Conservation (phyloP, 2,329 filamentous ascomycete species). For the Chaetothyriales sp. region DNA sequence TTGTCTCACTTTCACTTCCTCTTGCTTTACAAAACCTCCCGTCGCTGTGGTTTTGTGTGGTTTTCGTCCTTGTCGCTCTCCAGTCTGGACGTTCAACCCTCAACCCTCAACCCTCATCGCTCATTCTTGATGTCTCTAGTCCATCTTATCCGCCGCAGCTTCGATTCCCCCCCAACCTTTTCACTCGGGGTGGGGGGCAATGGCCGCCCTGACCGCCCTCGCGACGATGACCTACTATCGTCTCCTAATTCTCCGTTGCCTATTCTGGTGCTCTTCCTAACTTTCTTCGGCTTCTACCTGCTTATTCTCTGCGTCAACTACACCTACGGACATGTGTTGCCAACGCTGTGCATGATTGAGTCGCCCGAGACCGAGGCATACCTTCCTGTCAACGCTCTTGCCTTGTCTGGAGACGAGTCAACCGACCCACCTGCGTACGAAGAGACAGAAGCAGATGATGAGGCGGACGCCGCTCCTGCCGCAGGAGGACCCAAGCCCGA, state of each 20-base stretch:
- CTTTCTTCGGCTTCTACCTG: constrained; percentile 16
- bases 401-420: constrained; percentile 16
- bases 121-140: background rate
- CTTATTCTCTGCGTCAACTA: constrained; percentile 28
- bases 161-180: background rate
- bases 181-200: no score
- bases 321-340: constrained; percentile 44
- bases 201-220: background rate
- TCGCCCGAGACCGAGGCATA: constrained; percentile 39
- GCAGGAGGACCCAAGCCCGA: constrained; percentile 18
- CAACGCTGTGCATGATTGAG: constrained; percentile 50
- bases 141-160: background rate
- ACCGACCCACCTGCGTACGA: constrained; percentile 19
- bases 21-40: no score
- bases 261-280: constrained; percentile 20
- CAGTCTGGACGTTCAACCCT: background rate
- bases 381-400: constrained; percentile 33
- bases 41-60: no score
- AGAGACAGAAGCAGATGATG: constrained; percentile 13
- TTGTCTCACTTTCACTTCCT: no score
- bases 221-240: background rate
- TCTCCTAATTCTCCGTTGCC: constrained; percentile 16
- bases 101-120: no score
- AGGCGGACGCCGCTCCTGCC: constrained; percentile 2
- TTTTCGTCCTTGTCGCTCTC: no score